Evolutionary conservation across 1,284 basidiomycete species (phyloP), one percentile per base, ranked within the genome.

Genomic region (Polyporus tsugae): DNA sequence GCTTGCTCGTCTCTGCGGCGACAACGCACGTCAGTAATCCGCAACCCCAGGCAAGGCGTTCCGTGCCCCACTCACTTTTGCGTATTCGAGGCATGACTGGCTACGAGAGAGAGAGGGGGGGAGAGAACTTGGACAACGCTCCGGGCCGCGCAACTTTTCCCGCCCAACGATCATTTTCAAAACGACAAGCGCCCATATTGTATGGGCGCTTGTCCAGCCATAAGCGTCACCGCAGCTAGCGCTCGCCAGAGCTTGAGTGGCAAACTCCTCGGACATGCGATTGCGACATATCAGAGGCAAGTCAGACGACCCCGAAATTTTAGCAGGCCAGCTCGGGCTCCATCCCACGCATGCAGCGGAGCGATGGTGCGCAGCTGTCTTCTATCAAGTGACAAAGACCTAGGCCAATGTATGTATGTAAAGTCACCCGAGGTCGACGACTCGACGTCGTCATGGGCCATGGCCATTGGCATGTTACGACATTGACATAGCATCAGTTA

Each of bases 1-100:
- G 88, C 80, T 91, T 96, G 76, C 91, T 94, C 15, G 96, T 96
- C 84, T 95, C 96, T 98, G 79, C 60, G 62, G 35, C 69, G 39
- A 2, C 22, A 11, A 25, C 22, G 1, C 6, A 35, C 22, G 25
- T 29, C 68, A 67, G 52, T 57, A 13, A 72, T 25, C 46, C 11
- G 22, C 46, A 44, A 15, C 17, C 19, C 42, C 22, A 44, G 42
- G 46, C 22, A 38, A 46, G 41, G 11, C 36, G 10, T 39, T 11
- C 39, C 11, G n/a, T 65, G 15, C 1, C 35, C 44, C 25, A 33
- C 87, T 74, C 73, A 92, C 91, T 91, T 82, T 93, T 93, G 72
- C 91, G 87, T 75, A 93, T 93, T 46, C 87, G 86, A 76, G 92
- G 91, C 93, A 94, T 94, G 64, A n/a, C 69, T 53, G 29, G 35